These are phyloP conservation scores for Ceratobasidium sp. DNA, from an alignment of 1,284 basidiomycete species.

Conservation along the genomic window DNA sequence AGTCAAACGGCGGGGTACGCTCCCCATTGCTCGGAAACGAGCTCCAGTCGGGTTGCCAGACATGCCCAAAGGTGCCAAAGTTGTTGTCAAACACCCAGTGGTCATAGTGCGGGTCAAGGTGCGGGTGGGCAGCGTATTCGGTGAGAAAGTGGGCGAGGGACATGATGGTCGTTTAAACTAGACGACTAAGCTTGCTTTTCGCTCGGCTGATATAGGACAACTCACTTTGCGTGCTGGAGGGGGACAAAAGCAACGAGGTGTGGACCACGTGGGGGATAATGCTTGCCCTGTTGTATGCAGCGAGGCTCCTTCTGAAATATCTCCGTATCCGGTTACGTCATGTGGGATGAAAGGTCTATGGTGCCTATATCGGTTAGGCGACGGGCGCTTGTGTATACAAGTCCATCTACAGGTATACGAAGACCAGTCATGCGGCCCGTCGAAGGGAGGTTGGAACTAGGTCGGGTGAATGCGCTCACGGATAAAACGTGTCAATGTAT, in stretches of 20 bases:
- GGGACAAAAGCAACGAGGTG: constrained; percentile 3
- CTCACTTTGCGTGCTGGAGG: constrained; percentile 6
- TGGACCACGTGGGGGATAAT: constrained; percentile 6
- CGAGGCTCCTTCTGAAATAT: background rate
- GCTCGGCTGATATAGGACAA: background rate
- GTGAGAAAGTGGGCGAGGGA: constrained; percentile 24
- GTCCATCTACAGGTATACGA: constrained; percentile 26
- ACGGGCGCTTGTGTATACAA: constrained; percentile 40
- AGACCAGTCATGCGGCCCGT: background rate
- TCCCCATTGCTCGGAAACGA: constrained; percentile 49
- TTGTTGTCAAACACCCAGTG: constrained; percentile 11
- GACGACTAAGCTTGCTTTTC: constrained; percentile 11
- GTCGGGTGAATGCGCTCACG: constrained; percentile 4
- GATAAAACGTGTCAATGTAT: background rate
- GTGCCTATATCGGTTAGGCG: constrained; percentile 24
- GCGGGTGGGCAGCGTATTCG: constrained; percentile 8
- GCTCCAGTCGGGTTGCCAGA: constrained; percentile 31
- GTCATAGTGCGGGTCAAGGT: constrained; percentile 11
- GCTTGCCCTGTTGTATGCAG: constrained; percentile 15
- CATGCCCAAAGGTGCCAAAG: constrained; percentile 17
- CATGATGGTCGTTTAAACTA: constrained; percentile 5
- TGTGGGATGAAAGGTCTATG: background rate
- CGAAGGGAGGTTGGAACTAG: background rate
- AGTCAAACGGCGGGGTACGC: constrained; percentile 59
- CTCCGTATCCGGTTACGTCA: background rate